Base-by-base conservation (phyloP, 2,329 filamentous ascomycete species). In the Penicillium sp. region DNA sequence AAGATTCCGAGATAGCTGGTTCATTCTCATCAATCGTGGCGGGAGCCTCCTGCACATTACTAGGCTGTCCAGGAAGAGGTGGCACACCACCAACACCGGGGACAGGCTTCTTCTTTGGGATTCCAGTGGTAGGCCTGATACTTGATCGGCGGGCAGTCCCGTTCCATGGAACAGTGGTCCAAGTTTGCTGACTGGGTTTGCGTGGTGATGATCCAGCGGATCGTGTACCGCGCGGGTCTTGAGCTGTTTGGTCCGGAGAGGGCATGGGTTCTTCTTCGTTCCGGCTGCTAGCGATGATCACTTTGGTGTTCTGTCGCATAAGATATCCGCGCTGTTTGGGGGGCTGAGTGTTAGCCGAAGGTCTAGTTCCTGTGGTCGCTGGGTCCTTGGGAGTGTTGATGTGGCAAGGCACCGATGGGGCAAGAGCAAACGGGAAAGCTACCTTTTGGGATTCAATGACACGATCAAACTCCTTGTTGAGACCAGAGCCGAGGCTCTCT, bases 371-470 rank as follows among this genome's bases (percentile, higher is more conserved):
- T 50, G 58, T 56, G 55, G 59, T 58, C 60, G 55, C 57, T 67
- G 57, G 58, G 24, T 41, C 31, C 46, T 39, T 50, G 54, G 48
- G 31, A 36, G 52, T 49, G 48, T 62, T 54, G 39, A 49, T 44
- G 31, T 56, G 52, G 31, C 54, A 31, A 43, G 57, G 59, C 29
- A 34, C 14, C 32, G 49, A 58, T 62, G 71, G 67, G 63, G 72
- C 72, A 66, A 76, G 71, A 64, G 76, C 74, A 63, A 72, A 68
- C 57, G 76, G 67, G 72, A 82, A 84, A 77, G 80, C 79, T 82
- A 97, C 92, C 92, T 97, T 97, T 88, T 97, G 92, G 71, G 88
- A 84, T 77, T 97, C 92, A 66, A 97, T 95, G 52, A 97, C 90
- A 56, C 93, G 85, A 67, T 97, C 92, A 74, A 97, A 97, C 71